phyloP scores from a whole-genome alignment of 2,329 filamentous ascomycete genomes.

The Paecilomyces dactylethromorphus region DNA sequence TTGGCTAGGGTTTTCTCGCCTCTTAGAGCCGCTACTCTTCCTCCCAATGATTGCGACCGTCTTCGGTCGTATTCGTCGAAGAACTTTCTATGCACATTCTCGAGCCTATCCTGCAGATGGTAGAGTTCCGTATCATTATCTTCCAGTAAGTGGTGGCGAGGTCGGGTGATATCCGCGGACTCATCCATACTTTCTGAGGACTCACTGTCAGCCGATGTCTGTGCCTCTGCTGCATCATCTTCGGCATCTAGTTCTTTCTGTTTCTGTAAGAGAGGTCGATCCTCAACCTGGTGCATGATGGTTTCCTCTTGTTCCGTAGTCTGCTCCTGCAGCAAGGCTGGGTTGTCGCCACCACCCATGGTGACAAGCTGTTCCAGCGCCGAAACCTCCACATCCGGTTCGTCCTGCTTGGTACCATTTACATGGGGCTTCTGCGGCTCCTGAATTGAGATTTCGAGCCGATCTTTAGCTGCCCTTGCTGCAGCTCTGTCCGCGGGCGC shows the following conservation, averaged over 20 bases:
- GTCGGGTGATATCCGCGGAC: slow-evolving; percentile 31
- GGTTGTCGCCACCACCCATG: slow-evolving; percentile 66
- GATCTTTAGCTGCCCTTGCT: slow-evolving; percentile 19
- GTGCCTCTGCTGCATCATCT: slow-evolving; percentile 56
- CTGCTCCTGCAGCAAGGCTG: slow-evolving; percentile 64
- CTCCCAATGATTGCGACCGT: slow-evolving; percentile 38
- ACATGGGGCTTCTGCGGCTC: slow-evolving; percentile 15
- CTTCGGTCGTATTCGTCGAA: slow-evolving; percentile 72
- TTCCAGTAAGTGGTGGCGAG: slow-evolving; percentile 70
- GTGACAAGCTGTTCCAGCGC: slow-evolving; percentile 69
- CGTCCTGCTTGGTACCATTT: slow-evolving; percentile 26
- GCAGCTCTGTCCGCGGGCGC: slow-evolving; percentile 35
- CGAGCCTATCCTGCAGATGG: slow-evolving; percentile 69
- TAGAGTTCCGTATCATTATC: slow-evolving; percentile 82
- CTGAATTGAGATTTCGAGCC: slow-evolving; percentile 3
- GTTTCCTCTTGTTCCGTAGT: slow-evolving; percentile 79
- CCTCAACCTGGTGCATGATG: slow-evolving; percentile 80
- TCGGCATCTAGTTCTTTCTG: slow-evolving; percentile 87
- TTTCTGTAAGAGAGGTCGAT: slow-evolving; percentile 82
- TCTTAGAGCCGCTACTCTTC: slow-evolving; percentile 43
- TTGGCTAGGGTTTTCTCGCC: slow-evolving; percentile 39
- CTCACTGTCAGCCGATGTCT: slow-evolving; percentile 41
- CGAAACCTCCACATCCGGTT: slow-evolving; percentile 36
- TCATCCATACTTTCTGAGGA: slow-evolving; percentile 35
- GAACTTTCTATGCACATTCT: slow-evolving; percentile 68